These are phyloP conservation scores for Hemileia vastatrix DNA, from an alignment of 1,284 basidiomycete species.

Conservation along the genomic window DNA sequence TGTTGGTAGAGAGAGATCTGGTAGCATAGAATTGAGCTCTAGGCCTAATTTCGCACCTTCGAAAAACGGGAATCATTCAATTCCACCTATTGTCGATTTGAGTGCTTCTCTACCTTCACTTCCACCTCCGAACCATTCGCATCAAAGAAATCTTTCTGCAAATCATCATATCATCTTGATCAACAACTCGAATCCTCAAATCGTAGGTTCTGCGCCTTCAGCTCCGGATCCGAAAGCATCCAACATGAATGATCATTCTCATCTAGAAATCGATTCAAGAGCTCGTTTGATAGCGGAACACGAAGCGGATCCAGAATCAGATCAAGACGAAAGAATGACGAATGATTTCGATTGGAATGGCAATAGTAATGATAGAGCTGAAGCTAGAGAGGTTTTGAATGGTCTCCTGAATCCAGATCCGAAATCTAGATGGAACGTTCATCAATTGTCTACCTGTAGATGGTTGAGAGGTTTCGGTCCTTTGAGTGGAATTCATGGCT, in stretches of 20 bases:
- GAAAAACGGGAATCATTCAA: no score
- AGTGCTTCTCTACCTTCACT: conserved; percentile 31
- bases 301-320: conserved; percentile 34
- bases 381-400: conserved; percentile 30
- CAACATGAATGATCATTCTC: conserved; percentile 9
- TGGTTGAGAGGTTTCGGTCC: not conserved
- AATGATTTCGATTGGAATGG: conserved; percentile 33
- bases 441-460: conserved; percentile 20
- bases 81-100: conserved; percentile 24
- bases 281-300: conserved; percentile 29
- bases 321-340: conserved; percentile 25
- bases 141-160: conserved; percentile 18
- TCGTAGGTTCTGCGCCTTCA: conserved; percentile 30
- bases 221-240: conserved; percentile 23
- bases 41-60: no score
- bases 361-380: conserved; percentile 31
- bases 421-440: conserved; percentile 34
- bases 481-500: not conserved
- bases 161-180: conserved; percentile 7
- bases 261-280: conserved; percentile 28
- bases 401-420: conserved; percentile 35
- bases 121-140: conserved; percentile 14
- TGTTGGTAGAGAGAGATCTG: not conserved
- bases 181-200: conserved; percentile 26
- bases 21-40: no score